Percentiles rank a stretch among this genome's conserved stretches.
Evolutionary conservation across 768 basidiomycete species (phyloP).

Genomic region (Sistotremastrum niveocremeum): DNA sequence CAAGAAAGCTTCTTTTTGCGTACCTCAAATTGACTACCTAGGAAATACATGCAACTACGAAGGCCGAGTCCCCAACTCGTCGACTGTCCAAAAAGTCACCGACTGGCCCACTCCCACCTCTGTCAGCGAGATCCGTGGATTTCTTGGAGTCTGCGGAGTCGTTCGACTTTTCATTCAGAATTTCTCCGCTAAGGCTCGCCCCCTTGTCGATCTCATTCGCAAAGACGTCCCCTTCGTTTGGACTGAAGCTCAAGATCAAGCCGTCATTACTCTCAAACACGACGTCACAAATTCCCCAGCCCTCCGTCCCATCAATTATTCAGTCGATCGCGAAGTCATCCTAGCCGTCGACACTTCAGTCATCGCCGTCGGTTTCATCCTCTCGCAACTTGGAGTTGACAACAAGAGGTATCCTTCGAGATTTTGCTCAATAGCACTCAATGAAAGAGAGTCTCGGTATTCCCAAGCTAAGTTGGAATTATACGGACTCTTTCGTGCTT

Average conservation of each 20-base stretch:
- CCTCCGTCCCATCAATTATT: slow-evolving; percentile 12
- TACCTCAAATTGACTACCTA: slow-evolving; percentile 16
- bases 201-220: slow-evolving; percentile 8
- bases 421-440: slow-evolving; percentile 27
- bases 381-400: slow-evolving; percentile 13
- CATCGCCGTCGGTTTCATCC: slow-evolving; percentile 13
- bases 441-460: slow-evolving; percentile 12
- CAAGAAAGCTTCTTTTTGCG: slow-evolving; percentile 20
- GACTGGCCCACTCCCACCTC: slow-evolving; percentile 11
- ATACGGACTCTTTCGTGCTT: slow-evolving; percentile 11
- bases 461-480: slow-evolving; percentile 16
- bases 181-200: slow-evolving; percentile 10
- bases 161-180: slow-evolving; percentile 11
- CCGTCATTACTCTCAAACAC: slow-evolving; percentile 10
- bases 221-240: slow-evolving; percentile 12
- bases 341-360: slow-evolving; percentile 14
- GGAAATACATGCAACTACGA: slow-evolving; percentile 26
- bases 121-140: slow-evolving; percentile 13
- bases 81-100: slow-evolving; percentile 12
- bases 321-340: slow-evolving; percentile 5
- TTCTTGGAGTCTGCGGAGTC: slow-evolving; percentile 13
- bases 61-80: slow-evolving; percentile 17
- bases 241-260: slow-evolving; percentile 3
- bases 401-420: slow-evolving; percentile 13
- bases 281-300: slow-evolving; percentile 6